Conservation (phyloP, 2,329 filamentous ascomycete species). For the Aspergillus piperis region DNA sequence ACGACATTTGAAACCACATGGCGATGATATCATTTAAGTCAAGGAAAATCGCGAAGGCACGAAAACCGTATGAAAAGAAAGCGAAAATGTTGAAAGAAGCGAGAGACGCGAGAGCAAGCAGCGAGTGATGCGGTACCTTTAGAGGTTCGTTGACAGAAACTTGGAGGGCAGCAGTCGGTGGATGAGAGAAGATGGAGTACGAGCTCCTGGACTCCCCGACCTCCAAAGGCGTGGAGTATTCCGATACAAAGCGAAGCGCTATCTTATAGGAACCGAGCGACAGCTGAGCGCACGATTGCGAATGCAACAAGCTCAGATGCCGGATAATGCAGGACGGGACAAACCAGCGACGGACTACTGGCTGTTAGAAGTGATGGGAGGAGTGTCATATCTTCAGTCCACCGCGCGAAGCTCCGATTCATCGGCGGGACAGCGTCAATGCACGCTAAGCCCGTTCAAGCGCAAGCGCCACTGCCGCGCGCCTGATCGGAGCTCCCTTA, state of each 20-base stretch:
- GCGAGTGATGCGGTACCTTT: constrained; percentile 19
- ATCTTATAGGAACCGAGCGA: background rate
- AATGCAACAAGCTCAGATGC: background rate
- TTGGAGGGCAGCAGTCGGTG: background rate
- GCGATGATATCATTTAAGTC: constrained; percentile 1
- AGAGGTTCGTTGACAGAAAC: background rate
- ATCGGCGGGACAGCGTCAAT: constrained; percentile 5
- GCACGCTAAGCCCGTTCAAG: constrained; percentile 2
- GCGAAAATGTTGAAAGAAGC: background rate
- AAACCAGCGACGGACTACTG: background rate
- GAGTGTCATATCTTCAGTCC: constrained; percentile 8
- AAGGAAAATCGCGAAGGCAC: constrained; percentile 11
- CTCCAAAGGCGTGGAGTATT: background rate
- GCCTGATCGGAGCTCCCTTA: background rate
- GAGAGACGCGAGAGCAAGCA: background rate
- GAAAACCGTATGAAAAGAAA: background rate
- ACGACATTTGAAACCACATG: background rate
- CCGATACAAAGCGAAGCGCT: background rate
- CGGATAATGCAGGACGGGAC: background rate
- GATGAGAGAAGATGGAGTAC: background rate
- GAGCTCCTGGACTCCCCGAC: background rate
- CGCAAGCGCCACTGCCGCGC: constrained; percentile 16
- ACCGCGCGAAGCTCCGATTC: constrained; percentile 10
- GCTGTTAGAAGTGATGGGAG: background rate
- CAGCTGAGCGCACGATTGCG: background rate